phyloP scores from a whole-genome alignment of 2,329 filamentous ascomycete genomes.

The Colletotrichum abscissum region DNA sequence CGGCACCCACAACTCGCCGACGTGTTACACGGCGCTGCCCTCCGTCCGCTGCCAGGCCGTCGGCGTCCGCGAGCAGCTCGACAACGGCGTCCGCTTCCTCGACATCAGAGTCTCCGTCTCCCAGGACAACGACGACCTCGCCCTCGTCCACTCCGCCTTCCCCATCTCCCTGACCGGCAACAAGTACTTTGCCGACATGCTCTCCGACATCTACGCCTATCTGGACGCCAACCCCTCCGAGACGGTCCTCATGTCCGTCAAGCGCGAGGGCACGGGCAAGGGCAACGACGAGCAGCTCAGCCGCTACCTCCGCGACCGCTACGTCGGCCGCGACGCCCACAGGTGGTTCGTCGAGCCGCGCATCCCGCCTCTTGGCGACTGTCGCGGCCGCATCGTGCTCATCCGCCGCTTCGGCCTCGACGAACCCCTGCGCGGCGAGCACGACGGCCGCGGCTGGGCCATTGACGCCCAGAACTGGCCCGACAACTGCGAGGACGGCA shows the following conservation, averaged over 20 bases:
- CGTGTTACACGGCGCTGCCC: slow-evolving; percentile 84
- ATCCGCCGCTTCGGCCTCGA: slow-evolving; percentile 82
- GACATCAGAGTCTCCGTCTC: slow-evolving; percentile 80
- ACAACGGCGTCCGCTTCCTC: slow-evolving; percentile 93
- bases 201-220: slow-evolving; percentile 79
- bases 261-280: slow-evolving; percentile 88
- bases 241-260: slow-evolving; percentile 86
- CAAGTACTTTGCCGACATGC: slow-evolving; percentile 81
- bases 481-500: slow-evolving; percentile 86
- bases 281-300: slow-evolving; percentile 84
- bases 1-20: slow-evolving; percentile 95
- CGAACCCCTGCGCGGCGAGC: slow-evolving; percentile 60
- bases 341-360: slow-evolving; percentile 84
- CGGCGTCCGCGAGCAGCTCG: slow-evolving; percentile 79
- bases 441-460: slow-evolving; percentile 64
- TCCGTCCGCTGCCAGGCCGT: slow-evolving; percentile 95
- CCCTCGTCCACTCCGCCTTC: slow-evolving; percentile 91
- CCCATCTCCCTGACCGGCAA: slow-evolving; percentile 85
- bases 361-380: slow-evolving; percentile 83
- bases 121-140: slow-evolving; percentile 71
- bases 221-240: slow-evolving; percentile 83
- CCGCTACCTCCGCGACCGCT: slow-evolving; percentile 78
- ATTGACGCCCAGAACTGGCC: slow-evolving; percentile 79
- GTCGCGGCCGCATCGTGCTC: slow-evolving; percentile 84
- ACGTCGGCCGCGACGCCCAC: slow-evolving; percentile 63